Conservation (phyloP, 208 protist genomes). For the Trypanosoma mega region DNA sequence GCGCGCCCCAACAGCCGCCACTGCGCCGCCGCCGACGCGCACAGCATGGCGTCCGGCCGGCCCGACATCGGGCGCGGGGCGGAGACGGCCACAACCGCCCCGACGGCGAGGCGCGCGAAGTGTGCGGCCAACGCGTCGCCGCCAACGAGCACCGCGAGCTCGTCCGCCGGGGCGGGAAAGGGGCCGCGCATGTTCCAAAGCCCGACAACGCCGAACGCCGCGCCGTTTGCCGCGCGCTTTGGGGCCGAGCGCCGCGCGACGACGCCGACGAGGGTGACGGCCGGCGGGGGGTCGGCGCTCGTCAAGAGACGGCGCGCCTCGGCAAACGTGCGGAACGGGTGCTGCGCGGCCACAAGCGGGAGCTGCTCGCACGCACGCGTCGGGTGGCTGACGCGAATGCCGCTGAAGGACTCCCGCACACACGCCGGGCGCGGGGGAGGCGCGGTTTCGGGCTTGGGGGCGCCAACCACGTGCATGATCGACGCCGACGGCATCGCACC, state of each 20-base stretch:
- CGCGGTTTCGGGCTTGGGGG: constrained; percentile 1
- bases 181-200: constrained; percentile 68
- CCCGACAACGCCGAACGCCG: constrained; percentile 47
- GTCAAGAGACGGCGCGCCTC: constrained; percentile 15
- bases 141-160: constrained; percentile 60
- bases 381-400: constrained; percentile 54
- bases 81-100: constrained; percentile 58
- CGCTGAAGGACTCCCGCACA: constrained; percentile 29
- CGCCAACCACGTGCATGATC: constrained; percentile 26
- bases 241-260: constrained; percentile 67
- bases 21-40: constrained; percentile 33
- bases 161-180: constrained; percentile 36
- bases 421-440: not conserved
- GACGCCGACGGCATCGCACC: constrained; percentile 6
- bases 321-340: constrained; percentile 50
- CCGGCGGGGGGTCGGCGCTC: constrained; percentile 10
- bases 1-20: constrained; percentile 68
- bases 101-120: constrained; percentile 46
- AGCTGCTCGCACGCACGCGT: constrained; percentile 66
- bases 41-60: constrained; percentile 21
- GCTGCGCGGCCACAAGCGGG: constrained; percentile 46
- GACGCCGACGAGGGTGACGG: constrained; percentile 51
- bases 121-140: constrained; percentile 60
- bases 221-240: constrained; percentile 40
- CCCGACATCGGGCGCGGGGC: constrained; percentile 30